phyloP scores from a whole-genome alignment of 2,329 filamentous ascomycete genomes.

The Colletotrichum sp. region DNA sequence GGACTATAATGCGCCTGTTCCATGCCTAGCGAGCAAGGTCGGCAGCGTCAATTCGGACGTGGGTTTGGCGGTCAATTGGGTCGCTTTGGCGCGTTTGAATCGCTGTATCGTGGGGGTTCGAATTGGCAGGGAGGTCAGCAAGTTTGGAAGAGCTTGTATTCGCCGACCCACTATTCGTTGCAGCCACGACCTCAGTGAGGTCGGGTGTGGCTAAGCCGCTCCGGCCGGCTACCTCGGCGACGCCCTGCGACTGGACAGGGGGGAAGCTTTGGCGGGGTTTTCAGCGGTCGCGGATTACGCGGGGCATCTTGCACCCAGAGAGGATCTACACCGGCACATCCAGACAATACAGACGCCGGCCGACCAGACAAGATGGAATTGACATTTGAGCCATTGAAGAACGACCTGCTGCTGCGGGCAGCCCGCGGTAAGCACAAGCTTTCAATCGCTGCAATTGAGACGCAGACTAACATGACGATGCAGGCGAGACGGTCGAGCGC shows the following conservation, averaged over 20 bases:
- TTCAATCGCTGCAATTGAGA: not conserved
- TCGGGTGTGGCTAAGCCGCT: not conserved
- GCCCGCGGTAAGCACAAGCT: constrained; percentile 73
- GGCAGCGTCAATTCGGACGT: not conserved
- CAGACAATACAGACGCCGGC: constrained; percentile 3
- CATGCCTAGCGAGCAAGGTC: not conserved
- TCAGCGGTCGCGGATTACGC: not conserved
- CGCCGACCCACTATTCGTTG: not conserved
- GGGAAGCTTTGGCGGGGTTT: constrained; percentile 21
- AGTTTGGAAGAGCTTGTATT: not conserved
- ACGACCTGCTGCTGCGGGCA: constrained; percentile 89
- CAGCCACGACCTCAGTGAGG: not conserved
- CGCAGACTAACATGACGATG: constrained; percentile 24
- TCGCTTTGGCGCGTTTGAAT: not conserved
- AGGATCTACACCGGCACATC: constrained; percentile 11
- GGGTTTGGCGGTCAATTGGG: not conserved
- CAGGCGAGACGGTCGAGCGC: constrained; percentile 89
- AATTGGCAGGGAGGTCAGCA: not conserved
- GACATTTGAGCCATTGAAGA: constrained; percentile 84
- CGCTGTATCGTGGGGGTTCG: not conserved
- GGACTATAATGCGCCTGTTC: not conserved
- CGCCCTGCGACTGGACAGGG: not conserved
- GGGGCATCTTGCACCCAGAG: constrained; percentile 2
- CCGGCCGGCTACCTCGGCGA: not conserved
- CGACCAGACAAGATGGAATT: constrained; percentile 60